Evolutionary conservation across 2,329 filamentous ascomycete genomes (phyloP).

Genomic region (Penicillium sp.): DNA sequence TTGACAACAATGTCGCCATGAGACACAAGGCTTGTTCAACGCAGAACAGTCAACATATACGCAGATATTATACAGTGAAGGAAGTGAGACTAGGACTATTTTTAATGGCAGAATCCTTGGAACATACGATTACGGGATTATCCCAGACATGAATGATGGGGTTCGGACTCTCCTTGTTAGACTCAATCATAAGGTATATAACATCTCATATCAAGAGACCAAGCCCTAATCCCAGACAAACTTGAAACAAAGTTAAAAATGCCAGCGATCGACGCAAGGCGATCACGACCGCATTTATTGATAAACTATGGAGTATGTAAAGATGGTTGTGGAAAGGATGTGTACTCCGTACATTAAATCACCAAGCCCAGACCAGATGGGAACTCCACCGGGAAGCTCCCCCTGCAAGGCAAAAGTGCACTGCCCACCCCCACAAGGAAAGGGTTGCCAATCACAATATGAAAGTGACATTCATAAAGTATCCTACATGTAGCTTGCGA

Average conservation of each 20-base stretch:
- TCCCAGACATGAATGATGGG: background rate
- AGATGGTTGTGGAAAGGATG: background rate
- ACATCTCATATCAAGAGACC: background rate
- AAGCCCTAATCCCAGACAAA: conserved; percentile 3
- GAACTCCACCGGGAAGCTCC: conserved; percentile 22
- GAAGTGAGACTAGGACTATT: background rate
- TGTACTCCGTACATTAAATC: background rate
- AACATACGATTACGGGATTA: background rate
- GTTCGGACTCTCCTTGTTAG: no score
- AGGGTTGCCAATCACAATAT: conserved; percentile 7
- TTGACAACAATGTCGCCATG: background rate
- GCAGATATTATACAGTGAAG: background rate
- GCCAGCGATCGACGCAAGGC: background rate
- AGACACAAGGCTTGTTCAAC: background rate
- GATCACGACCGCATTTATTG: background rate
- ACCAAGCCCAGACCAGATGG: conserved; percentile 5
- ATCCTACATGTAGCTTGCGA: background rate
- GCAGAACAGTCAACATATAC: background rate
- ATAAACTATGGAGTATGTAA: conserved; percentile 4
- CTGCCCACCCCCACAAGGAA: conserved; percentile 23
- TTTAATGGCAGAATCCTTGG: background rate
- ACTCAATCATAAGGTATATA: background rate
- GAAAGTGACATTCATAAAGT: background rate
- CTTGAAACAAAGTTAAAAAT: conserved; percentile 7
- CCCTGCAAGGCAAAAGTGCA: conserved; percentile 25